phyloP scores from a whole-genome alignment of 129 eudicot genomes.

The Oenanthe sinensis region DNA sequence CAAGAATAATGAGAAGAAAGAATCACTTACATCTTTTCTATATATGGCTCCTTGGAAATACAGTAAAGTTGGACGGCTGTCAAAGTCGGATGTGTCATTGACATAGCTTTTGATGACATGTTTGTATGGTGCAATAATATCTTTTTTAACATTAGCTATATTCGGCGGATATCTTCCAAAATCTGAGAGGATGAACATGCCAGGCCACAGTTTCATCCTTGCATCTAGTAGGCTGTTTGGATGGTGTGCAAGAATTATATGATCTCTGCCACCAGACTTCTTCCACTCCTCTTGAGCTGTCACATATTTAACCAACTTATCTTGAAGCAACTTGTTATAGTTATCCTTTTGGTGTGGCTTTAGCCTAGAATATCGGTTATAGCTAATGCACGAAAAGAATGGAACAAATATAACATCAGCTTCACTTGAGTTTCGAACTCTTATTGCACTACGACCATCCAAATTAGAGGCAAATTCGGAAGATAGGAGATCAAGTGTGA shows the following conservation, averaged over 20 bases:
- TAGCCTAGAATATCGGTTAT: conserved; percentile 51
- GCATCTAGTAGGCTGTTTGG: conserved; percentile 84
- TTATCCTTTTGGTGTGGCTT: conserved; percentile 36
- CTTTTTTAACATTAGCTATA: conserved; percentile 79
- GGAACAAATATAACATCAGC: conserved; percentile 91
- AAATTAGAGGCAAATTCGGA: conserved; percentile 40
- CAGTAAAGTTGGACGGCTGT: conserved; percentile 70
- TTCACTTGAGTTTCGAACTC: conserved; percentile 76
- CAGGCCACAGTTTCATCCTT: conserved; percentile 77
- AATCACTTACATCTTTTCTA: conserved; percentile 64
- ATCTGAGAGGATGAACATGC: conserved; percentile 73
- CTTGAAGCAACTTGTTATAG: conserved; percentile 41
- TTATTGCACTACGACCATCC: conserved; percentile 36
- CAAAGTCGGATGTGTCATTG: conserved; percentile 53
- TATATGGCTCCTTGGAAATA: conserved; percentile 90
- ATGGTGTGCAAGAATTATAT: conserved; percentile 72
- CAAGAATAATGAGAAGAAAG: neutral
- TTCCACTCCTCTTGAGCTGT: conserved; percentile 69
- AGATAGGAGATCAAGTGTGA: conserved; percentile 64
- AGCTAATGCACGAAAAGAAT: conserved; percentile 76
- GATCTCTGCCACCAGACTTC: conserved; percentile 72
- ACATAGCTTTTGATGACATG: conserved; percentile 50
- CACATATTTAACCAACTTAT: conserved; percentile 53
- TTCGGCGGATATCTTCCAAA: conserved; percentile 91
- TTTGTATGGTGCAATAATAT: conserved; percentile 87